A percentile compares a stretch with the other conserved stretches of the same genome.
phyloP scores from a whole-genome alignment of 768 basidiomycete genomes.

The Mycena chlorophos region DNA sequence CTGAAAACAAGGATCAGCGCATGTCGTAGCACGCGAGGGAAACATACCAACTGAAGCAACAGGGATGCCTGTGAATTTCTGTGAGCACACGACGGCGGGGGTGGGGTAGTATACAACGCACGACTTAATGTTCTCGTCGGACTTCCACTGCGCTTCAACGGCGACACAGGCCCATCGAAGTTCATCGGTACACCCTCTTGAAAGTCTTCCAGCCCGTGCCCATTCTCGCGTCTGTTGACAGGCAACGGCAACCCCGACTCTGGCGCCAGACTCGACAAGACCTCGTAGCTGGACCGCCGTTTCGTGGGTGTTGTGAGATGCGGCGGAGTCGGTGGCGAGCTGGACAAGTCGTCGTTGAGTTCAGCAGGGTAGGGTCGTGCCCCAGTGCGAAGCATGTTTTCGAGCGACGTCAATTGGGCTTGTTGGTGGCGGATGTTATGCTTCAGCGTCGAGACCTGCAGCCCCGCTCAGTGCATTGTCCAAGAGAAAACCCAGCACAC shows the following conservation, averaged over 20 bases:
- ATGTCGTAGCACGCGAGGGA: constrained; percentile 22
- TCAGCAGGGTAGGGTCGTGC: constrained; percentile 60
- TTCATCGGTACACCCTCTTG: constrained; percentile 71
- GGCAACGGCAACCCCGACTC: constrained; percentile 77
- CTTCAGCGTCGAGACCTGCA: constrained; percentile 70
- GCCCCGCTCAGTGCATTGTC: background rate
- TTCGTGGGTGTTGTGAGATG: constrained; percentile 37
- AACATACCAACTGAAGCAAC: constrained; percentile 74
- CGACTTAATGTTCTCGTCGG: constrained; percentile 80
- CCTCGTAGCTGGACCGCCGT: constrained; percentile 71
- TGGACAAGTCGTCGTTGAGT: constrained; percentile 34
- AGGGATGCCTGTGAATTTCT: constrained; percentile 60
- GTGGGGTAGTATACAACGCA: constrained; percentile 40
- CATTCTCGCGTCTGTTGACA: constrained; percentile 51
- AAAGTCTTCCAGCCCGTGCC: constrained; percentile 55
- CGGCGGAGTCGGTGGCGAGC: constrained; percentile 34
- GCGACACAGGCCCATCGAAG: constrained; percentile 45
- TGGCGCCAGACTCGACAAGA: constrained; percentile 68
- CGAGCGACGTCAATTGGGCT: constrained; percentile 71
- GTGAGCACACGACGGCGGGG: constrained; percentile 16
- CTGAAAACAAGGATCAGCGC: constrained; percentile 42
- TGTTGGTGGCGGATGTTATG: constrained; percentile 84
- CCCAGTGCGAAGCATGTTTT: constrained; percentile 65
- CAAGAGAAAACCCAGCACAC: background rate
- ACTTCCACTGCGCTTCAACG: constrained; percentile 58